Base-by-base conservation (phyloP, 2,329 filamentous ascomycete genomes). In the Ascochyta rabiei region DNA sequence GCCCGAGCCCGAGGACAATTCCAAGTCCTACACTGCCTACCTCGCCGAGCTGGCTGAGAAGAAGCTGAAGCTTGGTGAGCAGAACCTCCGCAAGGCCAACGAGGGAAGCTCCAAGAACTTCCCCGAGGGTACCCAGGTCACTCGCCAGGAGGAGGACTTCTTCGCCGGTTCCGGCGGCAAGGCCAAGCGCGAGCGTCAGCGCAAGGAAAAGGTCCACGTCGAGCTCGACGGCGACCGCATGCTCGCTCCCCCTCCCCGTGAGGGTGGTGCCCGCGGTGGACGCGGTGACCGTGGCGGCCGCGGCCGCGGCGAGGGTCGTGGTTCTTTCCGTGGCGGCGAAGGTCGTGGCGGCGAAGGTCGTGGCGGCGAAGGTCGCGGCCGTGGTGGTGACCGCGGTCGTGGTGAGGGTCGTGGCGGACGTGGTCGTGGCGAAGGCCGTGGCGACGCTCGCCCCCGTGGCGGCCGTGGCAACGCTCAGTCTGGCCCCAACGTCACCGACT, bases 51-150 rank as follows among this genome's bases (percentile, higher is more conserved):
- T 82, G 74, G 85, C 85, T 55, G 84, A 86, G 77, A 93, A 93
- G 86, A 93, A 91, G 82, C 80, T 86, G 63, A 84, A 85, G 64
- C 85, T 93, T 56, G 83, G 82, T 68, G 78, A 82, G 62, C 85
- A 84, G 67, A 85, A 90, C 72, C 84, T 91, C 74, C 93, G 95
- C 81, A 87, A 92, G 82, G 82, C 93, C 78, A 97, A 98, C 83
- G 93, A 97, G 83, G 93, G 93, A 73, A 85, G 82, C 82, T 91
- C 91, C 83, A 93, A 95, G 86, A 95, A 97, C 85, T 96, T 93
- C 90, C 90, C 89, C 71, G 83, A 84, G 71, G 92, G 91, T 76
- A 96, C 82, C 61, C 68, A 86, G 69, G 81, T 64, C 75, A 75
- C 56, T 75, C 48, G 82, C 42, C 84, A 85, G 49, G 87, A 91